Conservation (phyloP, 2,329 filamentous ascomycete species). For the Colletotrichum spaethianum region DNA sequence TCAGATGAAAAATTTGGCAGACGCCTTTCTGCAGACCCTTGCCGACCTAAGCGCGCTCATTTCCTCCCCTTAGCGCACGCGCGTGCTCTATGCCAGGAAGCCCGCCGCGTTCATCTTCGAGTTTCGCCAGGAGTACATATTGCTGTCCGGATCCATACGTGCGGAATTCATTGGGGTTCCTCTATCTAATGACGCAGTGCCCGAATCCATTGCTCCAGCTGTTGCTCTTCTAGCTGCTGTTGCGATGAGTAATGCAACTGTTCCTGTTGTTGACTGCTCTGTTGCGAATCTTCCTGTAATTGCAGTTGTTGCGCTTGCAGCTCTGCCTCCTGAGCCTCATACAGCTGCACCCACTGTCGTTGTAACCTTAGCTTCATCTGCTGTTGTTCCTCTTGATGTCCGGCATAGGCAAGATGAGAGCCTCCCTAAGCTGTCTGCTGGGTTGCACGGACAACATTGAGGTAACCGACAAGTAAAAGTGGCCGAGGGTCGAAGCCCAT, state of each 20-base stretch:
- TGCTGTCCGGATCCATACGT: neutral
- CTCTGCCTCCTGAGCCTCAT: neutral
- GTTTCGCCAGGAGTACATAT: neutral
- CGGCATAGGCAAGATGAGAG: neutral
- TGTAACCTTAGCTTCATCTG: neutral
- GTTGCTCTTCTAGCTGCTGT: neutral
- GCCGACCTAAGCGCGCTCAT: too few relatives aligned
- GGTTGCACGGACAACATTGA: constrained; percentile 45
- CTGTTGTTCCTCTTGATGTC: neutral
- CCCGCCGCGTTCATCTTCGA: neutral
- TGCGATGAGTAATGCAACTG: neutral
- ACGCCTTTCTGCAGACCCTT: neutral
- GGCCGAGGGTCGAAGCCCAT: constrained; percentile 58
- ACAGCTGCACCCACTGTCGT: neutral
- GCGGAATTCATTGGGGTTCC: too few relatives aligned
- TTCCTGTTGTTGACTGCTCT: neutral
- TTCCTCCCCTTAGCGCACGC: too few relatives aligned
- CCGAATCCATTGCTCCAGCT: constrained; percentile 5
- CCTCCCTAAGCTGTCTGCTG: constrained; percentile 33
- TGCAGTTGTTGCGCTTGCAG: neutral
- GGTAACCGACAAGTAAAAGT: constrained; percentile 56
- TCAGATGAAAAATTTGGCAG: neutral
- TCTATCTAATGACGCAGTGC: neutral
- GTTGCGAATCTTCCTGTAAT: neutral
- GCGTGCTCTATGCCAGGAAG: neutral